Conservation (phyloP, 225 moss, liverwort and hornwort genomes). For the Bryum argenteum region DNA sequence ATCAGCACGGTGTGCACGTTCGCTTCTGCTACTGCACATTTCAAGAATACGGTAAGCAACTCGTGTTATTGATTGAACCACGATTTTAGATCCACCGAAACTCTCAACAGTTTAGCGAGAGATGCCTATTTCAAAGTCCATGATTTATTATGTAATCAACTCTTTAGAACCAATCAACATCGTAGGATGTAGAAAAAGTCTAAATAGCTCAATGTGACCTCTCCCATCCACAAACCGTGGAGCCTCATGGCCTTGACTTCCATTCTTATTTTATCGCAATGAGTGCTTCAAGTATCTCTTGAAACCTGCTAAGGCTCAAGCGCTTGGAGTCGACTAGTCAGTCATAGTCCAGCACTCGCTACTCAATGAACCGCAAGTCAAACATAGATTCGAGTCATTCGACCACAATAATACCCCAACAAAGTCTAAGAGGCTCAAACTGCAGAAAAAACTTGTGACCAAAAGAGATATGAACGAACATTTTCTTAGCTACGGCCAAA, state of each 20-base stretch:
- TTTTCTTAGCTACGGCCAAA: constrained; percentile 16
- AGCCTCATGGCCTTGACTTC: no score
- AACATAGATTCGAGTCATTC: constrained; percentile 3
- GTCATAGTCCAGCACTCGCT: constrained; percentile 14
- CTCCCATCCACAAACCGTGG: no score
- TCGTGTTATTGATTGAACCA: constrained; percentile 4
- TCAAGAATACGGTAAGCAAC: neutral
- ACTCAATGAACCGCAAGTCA: constrained; percentile 14
- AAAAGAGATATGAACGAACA: constrained; percentile 9
- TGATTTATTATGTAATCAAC: no score
- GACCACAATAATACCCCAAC: neutral
- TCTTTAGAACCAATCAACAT: no score
- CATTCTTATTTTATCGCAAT: no score
- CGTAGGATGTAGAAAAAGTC: no score
- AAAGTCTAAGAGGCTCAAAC: constrained; percentile 15
- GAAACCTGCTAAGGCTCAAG: no score
- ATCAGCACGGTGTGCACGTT: neutral
- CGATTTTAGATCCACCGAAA: neutral
- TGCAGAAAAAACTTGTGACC: constrained; percentile 11
- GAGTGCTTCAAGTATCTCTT: no score
- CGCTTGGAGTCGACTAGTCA: constrained; percentile 9
- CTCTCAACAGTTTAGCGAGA: neutral
- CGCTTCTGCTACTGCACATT: neutral
- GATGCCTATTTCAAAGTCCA: no score
- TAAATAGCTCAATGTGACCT: no score